These are phyloP conservation scores for Miscanthus lutarioriparius DNA, from an alignment of 176 grass and related monocot species.

Conservation along the genomic window DNA sequence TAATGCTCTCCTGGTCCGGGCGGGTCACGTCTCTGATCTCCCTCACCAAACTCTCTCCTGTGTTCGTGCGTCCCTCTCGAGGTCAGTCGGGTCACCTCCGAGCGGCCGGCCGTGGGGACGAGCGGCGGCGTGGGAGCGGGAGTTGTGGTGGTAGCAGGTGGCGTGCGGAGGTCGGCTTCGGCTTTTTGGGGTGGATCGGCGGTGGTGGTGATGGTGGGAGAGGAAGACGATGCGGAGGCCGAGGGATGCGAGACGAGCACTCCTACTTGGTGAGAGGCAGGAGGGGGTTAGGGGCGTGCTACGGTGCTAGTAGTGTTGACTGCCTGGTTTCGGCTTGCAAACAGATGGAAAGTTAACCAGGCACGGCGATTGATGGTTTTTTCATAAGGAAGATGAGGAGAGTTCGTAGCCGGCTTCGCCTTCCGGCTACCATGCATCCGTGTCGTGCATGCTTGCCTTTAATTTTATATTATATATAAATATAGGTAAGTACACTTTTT, in stretches of 20 bases:
- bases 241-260: neutral
- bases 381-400: slow-evolving; percentile 21
- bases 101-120: slow-evolving; percentile 31
- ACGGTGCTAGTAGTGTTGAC: neutral
- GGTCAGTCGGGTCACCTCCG: neutral
- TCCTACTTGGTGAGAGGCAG: neutral
- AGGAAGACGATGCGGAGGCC: slow-evolving; percentile 13
- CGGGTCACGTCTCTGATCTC: neutral
- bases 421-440: neutral
- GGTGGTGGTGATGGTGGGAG: slow-evolving; percentile 13
- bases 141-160: slow-evolving; percentile 25
- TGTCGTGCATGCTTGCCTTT: neutral
- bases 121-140: slow-evolving; percentile 6
- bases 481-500: too few species aligned
- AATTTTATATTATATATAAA: too few species aligned
- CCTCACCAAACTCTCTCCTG: slow-evolving; percentile 31
- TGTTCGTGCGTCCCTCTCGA: neutral
- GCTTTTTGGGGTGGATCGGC: neutral
- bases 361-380: neutral
- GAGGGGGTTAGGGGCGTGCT: neutral
- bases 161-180: neutral
- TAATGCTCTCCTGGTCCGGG: neutral
- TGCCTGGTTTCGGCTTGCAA: neutral
- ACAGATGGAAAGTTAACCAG: neutral
- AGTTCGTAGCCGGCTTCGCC: slow-evolving; percentile 28